Evolutionary conservation across 2,329 filamentous ascomycete genomes (phyloP).

Genomic region (Zasmidium angulare): DNA sequence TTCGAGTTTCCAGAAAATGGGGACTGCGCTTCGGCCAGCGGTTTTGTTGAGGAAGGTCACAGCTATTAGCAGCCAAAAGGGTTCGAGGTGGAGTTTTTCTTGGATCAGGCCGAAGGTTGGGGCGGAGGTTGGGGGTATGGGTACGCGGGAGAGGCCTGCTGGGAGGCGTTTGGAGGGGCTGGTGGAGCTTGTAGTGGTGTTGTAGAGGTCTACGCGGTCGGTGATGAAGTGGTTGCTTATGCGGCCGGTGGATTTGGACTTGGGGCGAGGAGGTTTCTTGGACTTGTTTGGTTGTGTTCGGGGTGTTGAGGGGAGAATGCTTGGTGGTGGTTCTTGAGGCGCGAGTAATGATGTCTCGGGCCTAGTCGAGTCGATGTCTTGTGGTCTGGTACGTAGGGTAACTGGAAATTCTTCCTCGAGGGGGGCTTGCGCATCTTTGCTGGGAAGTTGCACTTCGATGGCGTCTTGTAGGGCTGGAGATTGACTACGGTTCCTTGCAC

Average conservation of each 20-base stretch:
- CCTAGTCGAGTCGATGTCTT: neutral
- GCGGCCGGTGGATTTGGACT: constrained; percentile 23
- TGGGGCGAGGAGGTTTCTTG: neutral
- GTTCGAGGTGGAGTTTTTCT: constrained; percentile 70
- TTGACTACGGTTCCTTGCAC: neutral
- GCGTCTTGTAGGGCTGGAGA: neutral
- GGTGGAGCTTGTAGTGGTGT: constrained; percentile 28
- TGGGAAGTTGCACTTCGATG: neutral
- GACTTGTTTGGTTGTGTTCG: neutral
- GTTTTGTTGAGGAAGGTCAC: constrained; percentile 85
- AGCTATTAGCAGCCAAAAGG: constrained; percentile 78
- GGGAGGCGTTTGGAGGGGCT: constrained; percentile 13
- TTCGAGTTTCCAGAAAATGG: constrained; percentile 70
- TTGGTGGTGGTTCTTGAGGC: neutral
- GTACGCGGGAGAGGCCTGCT: constrained; percentile 47
- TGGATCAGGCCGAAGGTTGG: constrained; percentile 76
- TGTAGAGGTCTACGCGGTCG: constrained; percentile 31
- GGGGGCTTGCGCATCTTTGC: neutral
- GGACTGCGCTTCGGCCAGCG: constrained; percentile 70
- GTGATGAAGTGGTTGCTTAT: constrained; percentile 29
- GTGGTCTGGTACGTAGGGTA: too few relatives aligned
- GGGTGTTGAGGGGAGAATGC: neutral
- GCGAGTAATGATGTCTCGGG: neutral
- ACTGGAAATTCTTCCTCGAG: neutral
- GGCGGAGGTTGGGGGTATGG: constrained; percentile 66